Evolutionary conservation across 2,329 filamentous ascomycete genomes (phyloP).

Genomic region (Verticillium albo-atrum): DNA sequence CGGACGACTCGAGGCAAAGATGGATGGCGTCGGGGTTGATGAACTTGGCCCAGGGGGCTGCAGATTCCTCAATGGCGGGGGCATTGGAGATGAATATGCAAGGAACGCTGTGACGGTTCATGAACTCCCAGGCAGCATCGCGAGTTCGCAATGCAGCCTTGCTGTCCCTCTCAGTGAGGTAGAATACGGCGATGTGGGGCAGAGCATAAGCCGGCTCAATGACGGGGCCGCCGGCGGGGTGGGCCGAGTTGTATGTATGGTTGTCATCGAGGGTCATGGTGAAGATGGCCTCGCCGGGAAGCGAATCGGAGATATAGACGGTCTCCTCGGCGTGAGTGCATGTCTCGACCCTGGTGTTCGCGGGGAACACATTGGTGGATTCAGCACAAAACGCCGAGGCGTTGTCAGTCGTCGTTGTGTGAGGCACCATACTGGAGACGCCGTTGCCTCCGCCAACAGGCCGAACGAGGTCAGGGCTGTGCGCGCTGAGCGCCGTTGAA

Average conservation of each 20-base stretch:
- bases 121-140: slow-evolving; percentile 38
- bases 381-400: slow-evolving; percentile 42
- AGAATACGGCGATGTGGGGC: slow-evolving; percentile 46
- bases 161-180: slow-evolving; percentile 38
- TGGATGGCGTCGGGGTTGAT: slow-evolving; percentile 40
- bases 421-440: slow-evolving; percentile 46
- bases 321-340: slow-evolving; percentile 35
- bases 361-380: slow-evolving; percentile 40
- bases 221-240: slow-evolving; percentile 28
- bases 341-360: slow-evolving; percentile 45
- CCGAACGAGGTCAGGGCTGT: not conserved
- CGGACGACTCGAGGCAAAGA: slow-evolving; percentile 39
- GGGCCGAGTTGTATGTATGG: slow-evolving; percentile 28
- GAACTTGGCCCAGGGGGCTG: slow-evolving; percentile 26
- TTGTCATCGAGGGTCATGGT: slow-evolving; percentile 35
- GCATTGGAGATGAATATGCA: slow-evolving; percentile 44
- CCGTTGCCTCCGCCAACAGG: slow-evolving; percentile 24
- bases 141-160: slow-evolving; percentile 30
- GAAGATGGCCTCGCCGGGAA: slow-evolving; percentile 24
- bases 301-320: slow-evolving; percentile 15
- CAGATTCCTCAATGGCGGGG: slow-evolving; percentile 28
- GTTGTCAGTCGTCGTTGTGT: slow-evolving; percentile 43
- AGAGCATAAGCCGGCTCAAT: slow-evolving; percentile 39
- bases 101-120: slow-evolving; percentile 40
- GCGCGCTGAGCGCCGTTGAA: not conserved